Percentiles rank a stretch among this genome's conserved stretches.
phyloP scores from a whole-genome alignment of 345 rosid species.

The Leavenworthia alabamica region DNA sequence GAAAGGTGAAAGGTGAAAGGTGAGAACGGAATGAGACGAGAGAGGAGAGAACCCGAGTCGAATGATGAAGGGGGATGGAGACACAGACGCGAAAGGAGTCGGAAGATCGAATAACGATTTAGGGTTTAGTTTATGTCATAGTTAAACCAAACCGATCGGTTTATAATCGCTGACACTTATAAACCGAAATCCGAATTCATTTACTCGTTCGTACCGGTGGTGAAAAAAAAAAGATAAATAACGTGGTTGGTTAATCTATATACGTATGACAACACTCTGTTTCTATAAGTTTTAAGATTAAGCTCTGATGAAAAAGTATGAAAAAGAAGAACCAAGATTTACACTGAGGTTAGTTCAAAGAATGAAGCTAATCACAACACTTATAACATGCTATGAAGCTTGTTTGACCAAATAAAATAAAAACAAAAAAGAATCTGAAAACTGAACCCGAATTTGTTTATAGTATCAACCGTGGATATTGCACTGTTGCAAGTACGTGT shows the following conservation, averaged over 20 bases:
- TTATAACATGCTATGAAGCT: constrained; percentile 31
- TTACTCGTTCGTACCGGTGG: background rate
- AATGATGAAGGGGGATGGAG: background rate
- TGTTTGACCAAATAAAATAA: no score
- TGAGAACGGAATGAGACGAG: background rate
- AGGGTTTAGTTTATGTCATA: background rate
- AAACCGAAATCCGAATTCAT: background rate
- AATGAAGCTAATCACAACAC: constrained; percentile 22
- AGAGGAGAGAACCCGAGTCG: background rate
- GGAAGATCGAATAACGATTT: background rate
- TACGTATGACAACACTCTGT: background rate
- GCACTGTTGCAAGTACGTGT: constrained; percentile 56
- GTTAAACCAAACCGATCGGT: background rate
- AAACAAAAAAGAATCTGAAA: constrained; percentile 19
- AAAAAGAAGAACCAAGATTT: constrained; percentile 31
- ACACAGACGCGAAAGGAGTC: no score
- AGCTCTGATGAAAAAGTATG: background rate
- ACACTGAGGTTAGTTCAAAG: constrained; percentile 25
- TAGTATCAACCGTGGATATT: constrained; percentile 49
- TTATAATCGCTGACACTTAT: background rate
- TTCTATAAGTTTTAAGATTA: background rate
- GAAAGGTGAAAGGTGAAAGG: background rate
- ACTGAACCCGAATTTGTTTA: constrained; percentile 1
- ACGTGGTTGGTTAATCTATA: background rate
- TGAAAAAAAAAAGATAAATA: background rate